A percentile compares a stretch with the other conserved stretches of the same genome.
Evolutionary conservation across 1,284 basidiomycete species (phyloP).

Genomic region (Leccinum cinnamomeum): DNA sequence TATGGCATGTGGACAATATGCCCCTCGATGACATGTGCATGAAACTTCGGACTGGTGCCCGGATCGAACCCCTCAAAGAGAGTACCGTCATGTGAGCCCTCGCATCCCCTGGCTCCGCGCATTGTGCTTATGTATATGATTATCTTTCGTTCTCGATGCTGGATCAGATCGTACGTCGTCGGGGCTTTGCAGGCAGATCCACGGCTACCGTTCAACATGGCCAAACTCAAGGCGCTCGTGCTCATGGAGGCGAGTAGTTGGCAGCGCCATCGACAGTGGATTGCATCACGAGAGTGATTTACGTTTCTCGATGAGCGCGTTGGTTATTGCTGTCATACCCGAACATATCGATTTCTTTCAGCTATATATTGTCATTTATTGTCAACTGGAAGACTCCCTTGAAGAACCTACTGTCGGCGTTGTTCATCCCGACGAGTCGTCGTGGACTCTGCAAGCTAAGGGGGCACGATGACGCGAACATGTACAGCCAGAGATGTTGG

Average conservation of each 20-base stretch:
- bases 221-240: constrained; percentile 39
- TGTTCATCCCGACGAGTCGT: not conserved
- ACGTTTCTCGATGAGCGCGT: not conserved
- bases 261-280: constrained; percentile 41
- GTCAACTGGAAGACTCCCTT: not conserved
- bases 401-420: not conserved
- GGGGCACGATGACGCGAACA: no score
- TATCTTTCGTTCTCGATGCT: not conserved
- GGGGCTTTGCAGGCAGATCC: constrained; percentile 43
- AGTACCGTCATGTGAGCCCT: constrained; percentile 55
- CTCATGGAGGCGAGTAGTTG: constrained; percentile 43
- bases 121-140: constrained; percentile 1
- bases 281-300: constrained; percentile 28
- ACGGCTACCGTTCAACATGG: constrained; percentile 40
- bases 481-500: no score
- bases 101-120: not conserved
- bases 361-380: not conserved
- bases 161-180: constrained; percentile 45
- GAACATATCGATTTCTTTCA: not conserved
- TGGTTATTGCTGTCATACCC: not conserved
- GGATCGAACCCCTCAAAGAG: constrained; percentile 48
- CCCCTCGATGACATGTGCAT: constrained; percentile 49
- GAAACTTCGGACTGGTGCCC: constrained; percentile 36
- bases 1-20: constrained; percentile 50
- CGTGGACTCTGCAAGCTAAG: not conserved